A percentile compares a stretch with the other conserved stretches of the same genome.
Conservation (phyloP, 2,329 filamentous ascomycete genomes). For the Colletotrichum sp. region DNA sequence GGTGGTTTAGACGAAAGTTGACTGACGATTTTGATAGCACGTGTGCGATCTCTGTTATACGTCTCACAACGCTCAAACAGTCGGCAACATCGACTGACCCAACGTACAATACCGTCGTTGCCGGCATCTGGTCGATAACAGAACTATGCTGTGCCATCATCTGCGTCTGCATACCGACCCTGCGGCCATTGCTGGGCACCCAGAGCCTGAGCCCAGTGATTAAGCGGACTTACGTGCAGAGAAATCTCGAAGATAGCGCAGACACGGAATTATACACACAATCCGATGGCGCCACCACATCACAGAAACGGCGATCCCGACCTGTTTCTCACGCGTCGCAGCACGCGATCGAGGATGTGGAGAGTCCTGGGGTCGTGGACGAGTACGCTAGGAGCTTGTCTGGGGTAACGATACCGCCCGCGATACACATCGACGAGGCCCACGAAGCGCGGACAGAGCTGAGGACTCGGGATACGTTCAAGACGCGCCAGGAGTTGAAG, state of each 20-base stretch:
- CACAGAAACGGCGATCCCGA: neutral
- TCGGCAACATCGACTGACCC: conserved; percentile 31
- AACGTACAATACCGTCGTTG: conserved; percentile 35
- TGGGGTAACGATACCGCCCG: neutral
- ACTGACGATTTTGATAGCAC: conserved; percentile 15
- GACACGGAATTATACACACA: neutral
- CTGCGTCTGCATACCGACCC: conserved; percentile 42
- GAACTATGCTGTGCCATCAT: conserved; percentile 43
- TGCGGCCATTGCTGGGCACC: conserved; percentile 32
- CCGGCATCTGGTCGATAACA: conserved; percentile 40
- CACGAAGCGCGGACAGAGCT: neutral
- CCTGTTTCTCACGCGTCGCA: neutral
- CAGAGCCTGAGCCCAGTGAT: neutral
- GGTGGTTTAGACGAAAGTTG: rapidly evolving
- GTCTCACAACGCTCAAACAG: conserved; percentile 33
- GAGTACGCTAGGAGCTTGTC: neutral
- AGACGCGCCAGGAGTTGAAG: neutral
- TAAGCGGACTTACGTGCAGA: neutral
- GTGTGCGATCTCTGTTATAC: conserved; percentile 30
- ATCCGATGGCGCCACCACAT: neutral
- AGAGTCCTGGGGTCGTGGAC: neutral
- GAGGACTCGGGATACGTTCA: neutral
- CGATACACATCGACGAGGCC: neutral
- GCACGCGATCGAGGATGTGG: neutral
- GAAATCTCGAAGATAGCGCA: neutral